phyloP scores from a whole-genome alignment of 495 filamentous ascomycete genomes.

The Jackrogersella multiformis region DNA sequence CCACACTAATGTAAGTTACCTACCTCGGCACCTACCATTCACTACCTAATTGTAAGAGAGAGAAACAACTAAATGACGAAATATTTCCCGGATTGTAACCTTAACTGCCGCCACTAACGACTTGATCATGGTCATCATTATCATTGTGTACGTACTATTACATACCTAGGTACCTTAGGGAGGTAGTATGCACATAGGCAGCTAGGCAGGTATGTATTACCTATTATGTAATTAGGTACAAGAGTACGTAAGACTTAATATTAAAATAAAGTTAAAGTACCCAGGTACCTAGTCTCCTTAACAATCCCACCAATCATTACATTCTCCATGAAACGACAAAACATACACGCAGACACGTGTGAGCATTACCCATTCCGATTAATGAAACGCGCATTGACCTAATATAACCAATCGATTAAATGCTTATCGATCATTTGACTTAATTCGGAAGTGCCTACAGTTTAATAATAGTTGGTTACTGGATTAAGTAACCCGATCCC shows the following conservation, averaged over 20 bases:
- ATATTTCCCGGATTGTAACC: constrained; percentile 27
- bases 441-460: constrained; percentile 10
- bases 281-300: neutral
- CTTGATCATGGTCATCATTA: neutral
- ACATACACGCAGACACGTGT: neutral
- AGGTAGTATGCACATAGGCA: neutral
- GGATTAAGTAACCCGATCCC: constrained; percentile 18
- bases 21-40: no score
- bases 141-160: no score
- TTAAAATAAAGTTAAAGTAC: no score
- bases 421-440: constrained; percentile 22
- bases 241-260: constrained; percentile 2
- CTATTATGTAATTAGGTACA: neutral
- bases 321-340: constrained; percentile 2
- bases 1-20: no score
- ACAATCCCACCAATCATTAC: constrained; percentile 2
- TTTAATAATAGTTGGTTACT: constrained; percentile 28
- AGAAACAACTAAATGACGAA: constrained; percentile 30
- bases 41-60: no score
- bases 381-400: constrained; percentile 6
- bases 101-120: constrained; percentile 20
- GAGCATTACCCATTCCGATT: neutral
- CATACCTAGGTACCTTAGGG: neutral
- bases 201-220: neutral
- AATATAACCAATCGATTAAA: neutral